Base-by-base conservation (phyloP, 2,329 filamentous ascomycete species). In the Monilinia laxa region DNA sequence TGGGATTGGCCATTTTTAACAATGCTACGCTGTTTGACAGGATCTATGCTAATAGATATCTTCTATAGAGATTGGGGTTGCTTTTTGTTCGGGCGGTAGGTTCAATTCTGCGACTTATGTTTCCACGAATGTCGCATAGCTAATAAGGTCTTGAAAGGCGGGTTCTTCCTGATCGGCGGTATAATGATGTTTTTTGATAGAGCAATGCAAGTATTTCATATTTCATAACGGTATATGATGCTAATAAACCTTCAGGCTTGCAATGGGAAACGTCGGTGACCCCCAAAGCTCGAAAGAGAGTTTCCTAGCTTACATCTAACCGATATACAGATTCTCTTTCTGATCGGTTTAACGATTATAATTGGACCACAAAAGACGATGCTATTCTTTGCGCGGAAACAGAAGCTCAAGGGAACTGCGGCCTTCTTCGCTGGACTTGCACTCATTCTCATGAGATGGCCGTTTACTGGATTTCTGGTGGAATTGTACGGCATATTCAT, bases 111-210 rank as follows among this genome's bases (percentile, higher is more conserved):
- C 73, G 70, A 68, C 40, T 66, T 62, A 38, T 65, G 66, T 52
- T 64, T 35, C 63, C 59, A 68, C 64, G 65, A 62, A 72, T 28
- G 62, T 53, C 51, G 51, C 42, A 54, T 65, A 58, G 55, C 69
- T 71, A 55, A 72, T 65, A 25, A 47, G 25, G 59, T 65, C 68
- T n/a, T 53, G 68, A 66, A 77, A 96, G 94, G 94, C 79, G 92
- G 91, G 72, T 89, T 98, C 83, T 99, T 99, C 84, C 87, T 99
- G 67, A 86, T 97, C 77, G 91, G 92, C 76, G 95, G 95, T 69
- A 92, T 99, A 12, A 85, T 99, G 80, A 86, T 99, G 80, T 98
- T 99, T 82, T 99, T 99, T 82, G 95, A 99, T 80, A 88, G 95
- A 71, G 92, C 95, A 75, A 93, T 98, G 92, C 94, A 82, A 76